Conservation (phyloP, 495 filamentous ascomycete species). For the Penicillium fimorum region DNA sequence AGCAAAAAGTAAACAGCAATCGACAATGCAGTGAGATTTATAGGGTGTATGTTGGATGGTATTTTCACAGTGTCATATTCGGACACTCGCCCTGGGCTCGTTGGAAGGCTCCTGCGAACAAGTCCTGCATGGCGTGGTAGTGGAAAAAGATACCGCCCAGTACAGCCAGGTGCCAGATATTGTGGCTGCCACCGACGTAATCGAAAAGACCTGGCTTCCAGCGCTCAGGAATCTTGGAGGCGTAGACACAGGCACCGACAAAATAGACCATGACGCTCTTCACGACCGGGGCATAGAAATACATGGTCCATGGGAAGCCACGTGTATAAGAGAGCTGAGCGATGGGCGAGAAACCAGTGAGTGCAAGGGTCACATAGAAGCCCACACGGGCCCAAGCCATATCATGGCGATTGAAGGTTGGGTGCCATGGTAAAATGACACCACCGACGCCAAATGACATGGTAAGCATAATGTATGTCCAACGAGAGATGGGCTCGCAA, state of each 20-base stretch:
- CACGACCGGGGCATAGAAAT: slow-evolving; percentile 86
- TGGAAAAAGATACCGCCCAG: slow-evolving; percentile 96
- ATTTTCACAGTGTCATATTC: slow-evolving; percentile 27
- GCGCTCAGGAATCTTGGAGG: slow-evolving; percentile 89
- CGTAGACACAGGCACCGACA: slow-evolving; percentile 80
- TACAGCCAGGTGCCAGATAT: slow-evolving; percentile 96
- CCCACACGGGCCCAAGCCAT: slow-evolving; percentile 89
- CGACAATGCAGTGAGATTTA: slow-evolving; percentile 3
- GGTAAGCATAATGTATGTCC: slow-evolving; percentile 81
- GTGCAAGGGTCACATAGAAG: slow-evolving; percentile 84
- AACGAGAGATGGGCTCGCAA: slow-evolving; percentile 85
- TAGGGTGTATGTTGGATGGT: slow-evolving; percentile 4
- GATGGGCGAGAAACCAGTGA: slow-evolving; percentile 89
- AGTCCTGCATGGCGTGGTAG: slow-evolving; percentile 92
- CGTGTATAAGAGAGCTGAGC: slow-evolving; percentile 76
- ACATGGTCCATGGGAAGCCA: slow-evolving; percentile 68
- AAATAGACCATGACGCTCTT: slow-evolving; percentile 88
- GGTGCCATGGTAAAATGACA: slow-evolving; percentile 94
- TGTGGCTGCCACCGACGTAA: slow-evolving; percentile 91
- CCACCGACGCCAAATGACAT: slow-evolving; percentile 80
- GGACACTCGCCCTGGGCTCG: slow-evolving; percentile 61
- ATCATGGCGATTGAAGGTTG: slow-evolving; percentile 87
- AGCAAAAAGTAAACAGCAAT: slow-evolving; percentile 2
- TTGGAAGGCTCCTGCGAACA: slow-evolving; percentile 83
- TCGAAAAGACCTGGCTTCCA: slow-evolving; percentile 93